These are phyloP conservation scores for Fusarium protoensiforme DNA, from an alignment of 2,329 filamentous ascomycete genomes.

Conservation along the genomic window DNA sequence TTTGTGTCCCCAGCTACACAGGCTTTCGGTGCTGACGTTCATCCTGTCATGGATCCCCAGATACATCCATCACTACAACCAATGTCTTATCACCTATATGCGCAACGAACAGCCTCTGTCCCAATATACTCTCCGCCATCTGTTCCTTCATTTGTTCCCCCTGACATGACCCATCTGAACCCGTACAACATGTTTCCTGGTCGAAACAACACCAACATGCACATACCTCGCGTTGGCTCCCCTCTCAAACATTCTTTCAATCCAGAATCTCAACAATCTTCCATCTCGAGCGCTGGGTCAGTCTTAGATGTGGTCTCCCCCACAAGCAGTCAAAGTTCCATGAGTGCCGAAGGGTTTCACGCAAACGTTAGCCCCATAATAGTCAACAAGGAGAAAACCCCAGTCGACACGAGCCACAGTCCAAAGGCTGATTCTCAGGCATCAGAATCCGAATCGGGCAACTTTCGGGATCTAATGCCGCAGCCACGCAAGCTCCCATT, in stretches of 20 bases:
- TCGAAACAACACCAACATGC: slow-evolving; percentile 9
- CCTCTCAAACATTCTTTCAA: slow-evolving; percentile 38
- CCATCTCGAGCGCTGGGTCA: neutral
- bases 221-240: slow-evolving; percentile 44
- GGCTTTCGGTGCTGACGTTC: slow-evolving; percentile 18
- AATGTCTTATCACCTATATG: neutral
- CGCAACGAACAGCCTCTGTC: slow-evolving; percentile 26
- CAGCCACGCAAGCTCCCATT: slow-evolving; percentile 47
- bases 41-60: neutral
- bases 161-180: slow-evolving; percentile 28
- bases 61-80: neutral
- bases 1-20: neutral
- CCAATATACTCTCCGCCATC: neutral
- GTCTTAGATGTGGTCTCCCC: neutral
- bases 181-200: slow-evolving; percentile 38
- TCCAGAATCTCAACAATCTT: neutral
- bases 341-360: neutral
- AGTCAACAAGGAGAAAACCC: neutral
- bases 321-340: neutral
- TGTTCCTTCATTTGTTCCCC: neutral
- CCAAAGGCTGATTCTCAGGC: neutral
- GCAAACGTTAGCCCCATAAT: neutral
- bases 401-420: neutral
- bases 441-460: neutral
- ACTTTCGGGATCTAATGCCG: slow-evolving; percentile 46